A percentile compares a stretch with the other conserved stretches of the same genome.
phyloP scores from a whole-genome alignment of 371 early-diverging fungal species.

The Mortierella sp. region DNA sequence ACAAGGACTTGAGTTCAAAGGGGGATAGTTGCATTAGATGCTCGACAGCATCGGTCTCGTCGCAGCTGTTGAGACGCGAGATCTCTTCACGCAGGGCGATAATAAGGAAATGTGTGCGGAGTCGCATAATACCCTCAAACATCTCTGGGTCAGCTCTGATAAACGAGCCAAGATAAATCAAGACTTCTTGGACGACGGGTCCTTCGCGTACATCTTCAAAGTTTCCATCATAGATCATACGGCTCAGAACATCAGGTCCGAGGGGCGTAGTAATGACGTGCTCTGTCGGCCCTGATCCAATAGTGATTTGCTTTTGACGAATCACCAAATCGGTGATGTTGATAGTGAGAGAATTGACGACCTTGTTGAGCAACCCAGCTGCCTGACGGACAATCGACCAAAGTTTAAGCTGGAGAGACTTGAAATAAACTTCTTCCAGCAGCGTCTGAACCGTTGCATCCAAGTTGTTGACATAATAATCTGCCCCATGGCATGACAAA shows the following conservation, averaged over 20 bases:
- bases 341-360: slow-evolving; percentile 81
- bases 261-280: slow-evolving; percentile 77
- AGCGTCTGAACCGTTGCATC: slow-evolving; percentile 73
- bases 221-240: slow-evolving; percentile 71
- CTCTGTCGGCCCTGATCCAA: slow-evolving; percentile 81
- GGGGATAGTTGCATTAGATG: slow-evolving; percentile 86
- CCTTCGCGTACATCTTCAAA: slow-evolving; percentile 87
- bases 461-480: slow-evolving; percentile 62
- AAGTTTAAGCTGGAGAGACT: slow-evolving; percentile 77
- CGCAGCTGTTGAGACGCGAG: slow-evolving; percentile 75
- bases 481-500: slow-evolving; percentile 75
- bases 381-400: slow-evolving; percentile 90
- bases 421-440: slow-evolving; percentile 87
- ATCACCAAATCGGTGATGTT: slow-evolving; percentile 88
- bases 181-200: slow-evolving; percentile 87
- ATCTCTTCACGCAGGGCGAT: slow-evolving; percentile 91
- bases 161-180: slow-evolving; percentile 84
- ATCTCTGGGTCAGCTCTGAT: slow-evolving; percentile 76
- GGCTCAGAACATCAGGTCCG: slow-evolving; percentile 74
- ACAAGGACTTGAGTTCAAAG: slow-evolving; percentile 81
- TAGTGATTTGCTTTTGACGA: slow-evolving; percentile 83
- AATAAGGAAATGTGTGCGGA: slow-evolving; percentile 86
- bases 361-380: slow-evolving; percentile 82
- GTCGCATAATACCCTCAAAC: slow-evolving; percentile 89
- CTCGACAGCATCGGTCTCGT: slow-evolving; percentile 87